Evolutionary conservation across 208 protist genomes (phyloP).

Genomic region (Trypanosoma melophagium): DNA sequence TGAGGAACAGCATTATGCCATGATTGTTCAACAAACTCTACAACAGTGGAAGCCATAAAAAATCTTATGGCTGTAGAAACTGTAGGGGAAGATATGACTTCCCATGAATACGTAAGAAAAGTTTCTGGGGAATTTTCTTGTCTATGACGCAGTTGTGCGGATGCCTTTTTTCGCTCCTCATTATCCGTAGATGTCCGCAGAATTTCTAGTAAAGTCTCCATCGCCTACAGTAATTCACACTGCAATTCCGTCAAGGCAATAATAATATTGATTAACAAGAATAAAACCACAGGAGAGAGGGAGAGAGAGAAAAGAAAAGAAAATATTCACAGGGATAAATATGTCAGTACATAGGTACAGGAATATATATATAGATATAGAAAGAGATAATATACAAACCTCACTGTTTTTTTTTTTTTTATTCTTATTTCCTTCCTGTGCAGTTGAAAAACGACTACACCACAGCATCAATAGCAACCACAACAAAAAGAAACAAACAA

Average conservation of each 20-base stretch:
- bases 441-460: too few relatives aligned
- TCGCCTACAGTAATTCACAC: neutral
- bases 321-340: too few relatives aligned
- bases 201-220: conserved; percentile 57
- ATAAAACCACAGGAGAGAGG: too few relatives aligned
- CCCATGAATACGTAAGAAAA: conserved; percentile 68
- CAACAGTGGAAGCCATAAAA: conserved; percentile 56
- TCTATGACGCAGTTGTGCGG: conserved; percentile 48
- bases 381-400: too few relatives aligned
- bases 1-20: conserved; percentile 52
- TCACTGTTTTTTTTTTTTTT: too few relatives aligned
- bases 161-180: conserved; percentile 49
- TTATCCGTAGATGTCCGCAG: conserved; percentile 65
- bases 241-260: too few relatives aligned
- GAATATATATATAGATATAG: too few relatives aligned
- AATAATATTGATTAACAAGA: too few relatives aligned
- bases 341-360: too few relatives aligned
- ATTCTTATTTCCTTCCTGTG: too few relatives aligned
- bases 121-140: conserved; percentile 53
- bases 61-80: conserved; percentile 47
- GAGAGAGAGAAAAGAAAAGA: too few relatives aligned
- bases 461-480: too few relatives aligned
- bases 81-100: conserved; percentile 34
- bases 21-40: conserved; percentile 65
- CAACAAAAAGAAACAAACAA: neutral